Conservation (phyloP, 176 grass and related monocot species). For the Carex kokanica region DNA sequence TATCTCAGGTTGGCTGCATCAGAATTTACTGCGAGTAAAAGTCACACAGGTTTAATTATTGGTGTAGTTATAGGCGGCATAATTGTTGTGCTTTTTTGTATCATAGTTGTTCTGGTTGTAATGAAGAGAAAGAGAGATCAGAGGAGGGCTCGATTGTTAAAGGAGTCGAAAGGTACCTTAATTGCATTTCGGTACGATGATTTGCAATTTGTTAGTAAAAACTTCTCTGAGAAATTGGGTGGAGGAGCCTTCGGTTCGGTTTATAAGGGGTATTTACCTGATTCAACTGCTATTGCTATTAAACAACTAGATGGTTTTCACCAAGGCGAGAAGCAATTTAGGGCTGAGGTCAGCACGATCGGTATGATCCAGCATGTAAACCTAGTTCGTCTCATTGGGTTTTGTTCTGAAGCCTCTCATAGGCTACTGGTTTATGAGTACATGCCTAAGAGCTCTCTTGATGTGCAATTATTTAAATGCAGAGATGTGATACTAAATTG, state of each 20-base stretch:
- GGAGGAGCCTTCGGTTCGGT: conserved; percentile 67
- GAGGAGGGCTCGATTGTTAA: conserved; percentile 40
- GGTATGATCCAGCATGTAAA: conserved; percentile 82
- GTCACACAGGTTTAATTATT: conserved; percentile 31
- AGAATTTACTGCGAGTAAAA: conserved; percentile 52
- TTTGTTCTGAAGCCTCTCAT: conserved; percentile 59
- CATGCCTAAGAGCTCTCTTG: conserved; percentile 79
- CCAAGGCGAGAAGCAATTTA: conserved; percentile 89
- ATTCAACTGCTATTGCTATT: conserved; percentile 64
- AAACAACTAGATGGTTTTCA: conserved; percentile 65
- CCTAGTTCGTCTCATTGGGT: conserved; percentile 60
- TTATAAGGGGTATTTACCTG: conserved; percentile 56
- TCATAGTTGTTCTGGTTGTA: conserved; percentile 22
- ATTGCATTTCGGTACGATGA: conserved; percentile 62
- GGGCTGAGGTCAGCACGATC: conserved; percentile 84
- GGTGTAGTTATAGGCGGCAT: conserved; percentile 39
- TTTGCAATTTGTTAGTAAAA: conserved; percentile 59
- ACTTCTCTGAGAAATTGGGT: conserved; percentile 67
- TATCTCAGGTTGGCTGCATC: conserved; percentile 74
- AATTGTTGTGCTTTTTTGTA: conserved; percentile 28
- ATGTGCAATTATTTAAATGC: conserved; percentile 50
- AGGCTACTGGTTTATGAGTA: conserved; percentile 71
- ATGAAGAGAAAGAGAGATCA: conserved; percentile 37
- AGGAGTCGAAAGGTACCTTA: conserved; percentile 40
- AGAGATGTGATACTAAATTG: conserved; percentile 40